Base-by-base conservation (phyloP, 108 stramenopile species). In the Bacterosira constricta region DNA sequence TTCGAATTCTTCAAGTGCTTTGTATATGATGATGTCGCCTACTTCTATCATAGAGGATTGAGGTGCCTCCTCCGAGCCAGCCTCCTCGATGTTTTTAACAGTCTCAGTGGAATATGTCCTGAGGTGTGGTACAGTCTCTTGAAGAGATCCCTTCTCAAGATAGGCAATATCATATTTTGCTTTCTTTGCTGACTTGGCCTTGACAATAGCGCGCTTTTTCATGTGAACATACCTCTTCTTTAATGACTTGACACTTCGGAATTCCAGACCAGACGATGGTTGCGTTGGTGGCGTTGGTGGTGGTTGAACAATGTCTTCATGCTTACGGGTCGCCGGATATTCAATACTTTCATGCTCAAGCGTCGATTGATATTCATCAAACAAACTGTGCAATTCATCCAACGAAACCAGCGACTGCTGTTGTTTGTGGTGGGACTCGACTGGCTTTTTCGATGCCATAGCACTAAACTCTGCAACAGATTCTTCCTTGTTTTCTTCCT, bases 121-220 rank as follows among this genome's bases (percentile, higher is more conserved):
- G n/a, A 5, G 10, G 59, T 27, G 61, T 7, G 5, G 7, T 46
- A 10, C 6, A 9, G 10, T 32, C 41, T 62, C 42, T 1, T 9
- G 41, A 3, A 23, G 42, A 5, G 41, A 44, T 26, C 17, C 39
- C n/a, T 41, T 61, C 15, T 61, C 60, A 26, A 61, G 13, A 34
- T 65, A 36, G 31, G 32, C 17, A 34, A 66, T 23, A 26, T 66
- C 51, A 53, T 54, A 66, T 25, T 66, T 66, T 25, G 65, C 8
- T 18, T 41, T 66, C 52, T 38, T 47, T 17, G 52, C 37, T n/a
- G n/a, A n/a, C 30, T 39, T 66, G 0, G 65, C 52, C 26, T 66
- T 66, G 36, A 29, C 65, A 2, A 54, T 38, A 2, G 52, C 52
- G 6, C 52, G 65, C 26, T 51, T 66, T 30, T 54, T 53, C 0